Conservation (phyloP, 2,329 filamentous ascomycete genomes). For the Diaporthe velutina region DNA sequence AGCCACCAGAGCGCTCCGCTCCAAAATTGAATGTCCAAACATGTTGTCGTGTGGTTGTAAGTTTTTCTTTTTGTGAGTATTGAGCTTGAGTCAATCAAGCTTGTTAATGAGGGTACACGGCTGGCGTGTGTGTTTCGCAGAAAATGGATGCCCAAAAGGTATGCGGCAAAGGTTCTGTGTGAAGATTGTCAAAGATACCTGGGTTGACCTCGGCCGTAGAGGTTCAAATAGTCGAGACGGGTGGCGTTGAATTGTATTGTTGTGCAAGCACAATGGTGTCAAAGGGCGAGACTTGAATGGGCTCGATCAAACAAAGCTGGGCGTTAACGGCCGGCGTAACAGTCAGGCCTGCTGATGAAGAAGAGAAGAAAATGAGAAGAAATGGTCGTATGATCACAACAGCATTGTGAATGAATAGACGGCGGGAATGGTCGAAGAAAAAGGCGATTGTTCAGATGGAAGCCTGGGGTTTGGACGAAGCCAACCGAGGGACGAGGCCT, state of each 20-base stretch:
- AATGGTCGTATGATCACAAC: constrained; percentile 35
- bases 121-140: constrained; percentile 32
- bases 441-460: not conserved
- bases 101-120: not conserved
- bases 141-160: not conserved
- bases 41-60: constrained; percentile 17
- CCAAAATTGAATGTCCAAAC: constrained; percentile 27
- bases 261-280: constrained; percentile 19
- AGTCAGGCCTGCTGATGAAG: constrained; percentile 41
- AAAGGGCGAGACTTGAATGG: constrained; percentile 23
- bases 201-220: not conserved
- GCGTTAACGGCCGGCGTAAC: constrained; percentile 38
- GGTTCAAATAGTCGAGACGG: constrained; percentile 3
- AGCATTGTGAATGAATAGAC: constrained; percentile 36
- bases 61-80: not conserved
- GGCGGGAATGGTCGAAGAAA: constrained; percentile 15
- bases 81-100: constrained; percentile 14
- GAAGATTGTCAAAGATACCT: not conserved
- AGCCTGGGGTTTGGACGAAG: constrained; percentile 18
- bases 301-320: constrained; percentile 34
- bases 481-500: constrained; percentile 27
- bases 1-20: constrained; percentile 30
- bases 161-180: not conserved
- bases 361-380: constrained; percentile 34
- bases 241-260: constrained; percentile 31